These are phyloP conservation scores for Tricholoma flavovirens DNA, from an alignment of 768 basidiomycete species.

Conservation along the genomic window DNA sequence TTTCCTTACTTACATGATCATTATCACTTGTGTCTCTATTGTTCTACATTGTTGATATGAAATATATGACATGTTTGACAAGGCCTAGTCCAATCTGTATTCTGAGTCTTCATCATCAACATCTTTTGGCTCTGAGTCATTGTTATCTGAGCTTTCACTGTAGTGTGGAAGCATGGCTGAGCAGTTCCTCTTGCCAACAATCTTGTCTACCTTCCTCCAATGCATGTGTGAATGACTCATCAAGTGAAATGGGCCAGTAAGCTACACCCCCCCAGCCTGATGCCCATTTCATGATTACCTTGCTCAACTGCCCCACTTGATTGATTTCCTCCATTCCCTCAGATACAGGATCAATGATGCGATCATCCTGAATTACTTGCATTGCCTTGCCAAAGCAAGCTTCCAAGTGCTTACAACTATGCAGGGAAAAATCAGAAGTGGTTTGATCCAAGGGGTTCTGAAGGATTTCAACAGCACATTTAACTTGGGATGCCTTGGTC, in stretches of 20 bases:
- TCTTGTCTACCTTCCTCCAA: background rate
- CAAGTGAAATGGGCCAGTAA: background rate
- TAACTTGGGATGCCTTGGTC: background rate
- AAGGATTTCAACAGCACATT: background rate
- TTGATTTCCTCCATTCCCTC: background rate
- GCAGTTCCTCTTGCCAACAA: background rate
- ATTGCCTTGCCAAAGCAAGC: background rate
- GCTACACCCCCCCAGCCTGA: background rate
- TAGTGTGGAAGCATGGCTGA: background rate
- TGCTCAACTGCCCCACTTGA: background rate
- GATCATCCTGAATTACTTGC: background rate
- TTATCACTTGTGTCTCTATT: background rate
- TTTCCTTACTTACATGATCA: background rate
- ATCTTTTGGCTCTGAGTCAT: background rate
- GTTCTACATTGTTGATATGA: background rate
- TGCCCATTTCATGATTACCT: background rate
- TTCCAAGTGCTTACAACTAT: background rate
- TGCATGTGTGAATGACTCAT: background rate
- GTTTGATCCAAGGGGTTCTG: background rate
- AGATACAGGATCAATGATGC: background rate
- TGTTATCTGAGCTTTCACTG: background rate
- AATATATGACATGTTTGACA: background rate
- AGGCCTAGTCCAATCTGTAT: background rate
- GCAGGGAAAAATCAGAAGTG: background rate
- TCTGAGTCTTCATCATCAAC: background rate